Base-by-base conservation (phyloP, 352 stramenopile species). In the Phytophthora citrophthora region DNA sequence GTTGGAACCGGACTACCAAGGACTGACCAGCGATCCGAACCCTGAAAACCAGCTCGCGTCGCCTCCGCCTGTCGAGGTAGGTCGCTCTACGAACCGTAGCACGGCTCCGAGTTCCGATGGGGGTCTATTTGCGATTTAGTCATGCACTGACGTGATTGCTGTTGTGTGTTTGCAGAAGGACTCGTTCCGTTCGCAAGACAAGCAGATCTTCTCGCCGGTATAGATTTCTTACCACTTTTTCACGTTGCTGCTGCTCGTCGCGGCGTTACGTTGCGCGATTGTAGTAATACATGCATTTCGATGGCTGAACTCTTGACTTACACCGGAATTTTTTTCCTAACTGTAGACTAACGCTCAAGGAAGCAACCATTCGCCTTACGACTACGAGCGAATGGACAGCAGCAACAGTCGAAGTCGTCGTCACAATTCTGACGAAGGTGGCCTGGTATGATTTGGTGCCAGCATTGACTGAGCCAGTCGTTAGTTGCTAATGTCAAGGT, bases 1-100 rank as follows among this genome's bases (percentile, higher is more conserved):
- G 15, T 64, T 95, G 41, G 70, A 89, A 54, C 87, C 87, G 3
- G 85, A 95, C 69, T 94, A 94, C 74, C 72, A 80, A 59, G 72
- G 79, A 49, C 79, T 93, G 46, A 73, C 68, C 20, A 93, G 81
- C 54, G 77, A 93, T 54, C 78, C 79, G 41, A 77, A 90, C 62
- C 61, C 72, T 48, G 69, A 79, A 57, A 74, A 89, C 70, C 80
- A 88, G 55, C 63, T 93, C 27, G 84, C 80, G 56, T 90, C 84
- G 44, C 84, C 84, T 27, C 77, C 78, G 26, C 72, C 71, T 45
- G 57, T 72, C 52, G 83, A 90, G 74, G 77, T 89, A 68, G 65
- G 77, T 55, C 12, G 13, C 41, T 34, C 29, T 12, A 34, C 29
- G 29, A 11, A 13, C 8, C 29, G 29, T 34, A 34, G 29, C 12